A percentile compares a stretch with the other conserved stretches of the same genome.
phyloP scores from a whole-genome alignment of 2,329 filamentous ascomycete genomes.

The Lecanoromycetidae sp. region DNA sequence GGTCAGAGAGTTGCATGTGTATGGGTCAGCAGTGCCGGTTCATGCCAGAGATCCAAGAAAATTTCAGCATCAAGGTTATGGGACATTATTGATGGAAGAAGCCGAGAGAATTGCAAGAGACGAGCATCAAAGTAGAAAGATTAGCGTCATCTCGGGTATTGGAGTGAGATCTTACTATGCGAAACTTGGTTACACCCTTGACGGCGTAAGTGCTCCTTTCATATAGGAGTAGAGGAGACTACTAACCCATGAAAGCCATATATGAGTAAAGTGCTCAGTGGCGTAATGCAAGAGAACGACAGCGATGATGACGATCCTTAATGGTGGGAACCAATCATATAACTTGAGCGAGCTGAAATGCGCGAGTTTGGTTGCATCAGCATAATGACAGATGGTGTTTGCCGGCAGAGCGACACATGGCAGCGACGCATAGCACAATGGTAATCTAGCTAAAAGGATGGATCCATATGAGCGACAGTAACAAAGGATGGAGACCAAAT shows the following conservation, averaged over 20 bases:
- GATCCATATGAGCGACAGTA: no score
- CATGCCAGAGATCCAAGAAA: conserved; percentile 91
- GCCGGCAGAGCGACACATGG: no score
- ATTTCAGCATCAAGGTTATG: conserved; percentile 97
- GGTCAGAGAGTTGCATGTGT: conserved; percentile 90
- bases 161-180: conserved; percentile 91
- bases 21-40: conserved; percentile 92
- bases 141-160: conserved; percentile 95
- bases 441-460: no score
- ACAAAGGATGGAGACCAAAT: no score
- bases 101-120: conserved; percentile 89
- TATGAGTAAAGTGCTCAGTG: conserved; percentile 3
- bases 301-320: conserved; percentile 6
- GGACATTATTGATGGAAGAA: conserved; percentile 93
- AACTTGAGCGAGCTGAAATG: no score
- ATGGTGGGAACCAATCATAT: no score
- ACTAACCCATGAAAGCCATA: conserved; percentile 3
- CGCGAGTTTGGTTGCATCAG: not conserved
- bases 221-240: conserved; percentile 24
- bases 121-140: conserved; percentile 87
- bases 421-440: no score
- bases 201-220: conserved; percentile 36
- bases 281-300: not conserved
- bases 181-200: conserved; percentile 83
- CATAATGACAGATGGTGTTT: no score